Evolutionary conservation across 2,329 filamentous ascomycete species (phyloP).

Genomic region (Akanthomyces uredinophilus): DNA sequence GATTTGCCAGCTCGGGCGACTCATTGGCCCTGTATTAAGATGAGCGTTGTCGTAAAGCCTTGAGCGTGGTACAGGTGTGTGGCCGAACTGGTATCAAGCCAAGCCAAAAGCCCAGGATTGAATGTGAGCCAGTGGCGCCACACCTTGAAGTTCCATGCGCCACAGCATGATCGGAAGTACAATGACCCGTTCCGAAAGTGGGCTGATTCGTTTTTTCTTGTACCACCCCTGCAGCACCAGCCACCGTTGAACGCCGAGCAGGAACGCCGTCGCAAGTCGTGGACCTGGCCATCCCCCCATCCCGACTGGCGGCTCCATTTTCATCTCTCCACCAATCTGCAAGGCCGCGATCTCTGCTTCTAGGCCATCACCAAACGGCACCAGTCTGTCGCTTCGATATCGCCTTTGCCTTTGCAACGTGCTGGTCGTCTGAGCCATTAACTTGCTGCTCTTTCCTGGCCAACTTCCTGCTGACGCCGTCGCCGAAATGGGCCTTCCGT

Average conservation of each 20-base stretch:
- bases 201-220: not conserved
- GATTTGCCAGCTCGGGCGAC: not conserved
- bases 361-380: slow-evolving; percentile 10
- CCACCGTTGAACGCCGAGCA: not conserved
- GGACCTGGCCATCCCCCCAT: slow-evolving; percentile 7
- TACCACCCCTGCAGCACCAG: not conserved
- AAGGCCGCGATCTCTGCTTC: slow-evolving; percentile 6
- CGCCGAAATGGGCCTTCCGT: slow-evolving; percentile 42
- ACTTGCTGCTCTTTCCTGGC: slow-evolving; percentile 1
- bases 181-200: not conserved
- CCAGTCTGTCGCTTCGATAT: not conserved
- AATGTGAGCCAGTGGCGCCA: slow-evolving; percentile 2
- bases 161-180: not conserved
- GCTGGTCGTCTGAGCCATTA: slow-evolving; percentile 12
- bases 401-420: not conserved
- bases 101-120: not conserved
- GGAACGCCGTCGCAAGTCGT: not conserved
- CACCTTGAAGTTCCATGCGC: not conserved
- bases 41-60: not conserved
- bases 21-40: not conserved
- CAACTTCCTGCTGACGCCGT: not conserved
- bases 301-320: slow-evolving; percentile 13
- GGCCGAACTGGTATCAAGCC: too few relatives aligned
- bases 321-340: slow-evolving; percentile 15
- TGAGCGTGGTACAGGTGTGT: not conserved